These are phyloP conservation scores for Neofusicoccum sp. DNA, from an alignment of 2,329 filamentous ascomycete species.

Conservation along the genomic window DNA sequence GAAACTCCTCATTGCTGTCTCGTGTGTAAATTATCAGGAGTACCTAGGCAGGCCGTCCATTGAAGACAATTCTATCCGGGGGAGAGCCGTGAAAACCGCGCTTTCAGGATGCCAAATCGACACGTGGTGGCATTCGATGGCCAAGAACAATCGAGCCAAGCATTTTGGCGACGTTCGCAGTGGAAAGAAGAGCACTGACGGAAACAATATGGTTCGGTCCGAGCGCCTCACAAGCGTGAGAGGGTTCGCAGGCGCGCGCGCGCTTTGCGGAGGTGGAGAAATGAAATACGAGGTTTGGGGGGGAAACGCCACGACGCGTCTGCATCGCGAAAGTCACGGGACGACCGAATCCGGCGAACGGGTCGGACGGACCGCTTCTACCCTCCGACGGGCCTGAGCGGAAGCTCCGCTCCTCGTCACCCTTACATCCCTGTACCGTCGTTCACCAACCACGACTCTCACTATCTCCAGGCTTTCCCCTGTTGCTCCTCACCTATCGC, in stretches of 20 bases:
- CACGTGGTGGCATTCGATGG: too few species aligned
- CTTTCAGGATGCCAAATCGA: too few species aligned
- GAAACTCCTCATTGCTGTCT: not conserved
- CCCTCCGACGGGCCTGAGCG: not conserved
- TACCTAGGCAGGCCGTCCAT: too few species aligned
- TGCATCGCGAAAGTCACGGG: slow-evolving; percentile 3
- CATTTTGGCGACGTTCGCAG: not conserved
- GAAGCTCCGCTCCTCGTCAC: not conserved
- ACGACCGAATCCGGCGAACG: not conserved
- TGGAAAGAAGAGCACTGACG: not conserved
- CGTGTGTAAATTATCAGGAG: not conserved
- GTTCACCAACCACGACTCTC: not conserved
- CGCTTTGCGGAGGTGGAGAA: not conserved
- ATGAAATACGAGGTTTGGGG: not conserved
- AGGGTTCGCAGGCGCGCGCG: not conserved
- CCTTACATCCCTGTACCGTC: not conserved
- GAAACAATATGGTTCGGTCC: not conserved
- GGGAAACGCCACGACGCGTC: not conserved
- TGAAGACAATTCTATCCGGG: too few species aligned
- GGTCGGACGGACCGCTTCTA: not conserved
- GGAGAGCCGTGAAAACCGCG: too few species aligned
- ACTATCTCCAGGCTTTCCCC: too few species aligned
- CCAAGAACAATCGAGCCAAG: not conserved
- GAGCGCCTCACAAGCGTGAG: not conserved
- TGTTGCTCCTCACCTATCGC: too few species aligned